Evolutionary conservation across 1,284 basidiomycete genomes (phyloP), one percentile per base, ranked within the genome.

Genomic region (Cutaneotrichosporon cavernicola): DNA sequence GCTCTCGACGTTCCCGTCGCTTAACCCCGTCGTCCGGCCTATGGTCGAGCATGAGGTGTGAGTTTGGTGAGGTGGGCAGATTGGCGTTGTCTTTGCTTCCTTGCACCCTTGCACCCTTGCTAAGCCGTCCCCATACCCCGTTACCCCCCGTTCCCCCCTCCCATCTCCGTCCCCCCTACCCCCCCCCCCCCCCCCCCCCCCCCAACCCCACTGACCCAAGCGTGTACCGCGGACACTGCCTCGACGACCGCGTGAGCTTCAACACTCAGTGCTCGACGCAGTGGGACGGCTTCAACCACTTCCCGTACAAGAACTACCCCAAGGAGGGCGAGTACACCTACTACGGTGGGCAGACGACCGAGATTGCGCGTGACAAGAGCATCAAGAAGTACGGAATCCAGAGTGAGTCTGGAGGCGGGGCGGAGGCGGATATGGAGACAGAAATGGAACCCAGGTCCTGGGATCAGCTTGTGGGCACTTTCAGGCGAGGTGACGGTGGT

Each of bases 181-280:
- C n/a, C n/a, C n/a, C 38, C 38, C 5, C 38, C 9, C 38, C 38
- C 9, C 38, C 10, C 4, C 16, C 5, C 38, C 36, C 5, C 36
- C 43, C 7, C 14, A 21, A 2, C 13, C 40, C 40, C 10, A 1
- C 58, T 60, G 58, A 60, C 58, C 4, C 22, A 21, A 60, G 58
- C 58, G 58, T 60, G 18, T 60, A 43, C 58, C 58, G 58, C 50
- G 58, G 58, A 11, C 52, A 61, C 61, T 62, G 53, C 36, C 70
- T 72, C 46, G 76, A 77, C 67, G 80, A 81, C 59, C 58, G 67
- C 22, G 67, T 81, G 8, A 61, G 69, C 14, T 70, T 80, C 70
- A 82, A 82, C 64, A 80, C 80, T 1, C 81, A 82, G 66, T 67
- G 67, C 21, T 77, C 77, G 22, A 77, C 79, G 6, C 81, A 82